Conservation (phyloP, 805 yeast species). For the Wickerhamiella spandovensis region DNA sequence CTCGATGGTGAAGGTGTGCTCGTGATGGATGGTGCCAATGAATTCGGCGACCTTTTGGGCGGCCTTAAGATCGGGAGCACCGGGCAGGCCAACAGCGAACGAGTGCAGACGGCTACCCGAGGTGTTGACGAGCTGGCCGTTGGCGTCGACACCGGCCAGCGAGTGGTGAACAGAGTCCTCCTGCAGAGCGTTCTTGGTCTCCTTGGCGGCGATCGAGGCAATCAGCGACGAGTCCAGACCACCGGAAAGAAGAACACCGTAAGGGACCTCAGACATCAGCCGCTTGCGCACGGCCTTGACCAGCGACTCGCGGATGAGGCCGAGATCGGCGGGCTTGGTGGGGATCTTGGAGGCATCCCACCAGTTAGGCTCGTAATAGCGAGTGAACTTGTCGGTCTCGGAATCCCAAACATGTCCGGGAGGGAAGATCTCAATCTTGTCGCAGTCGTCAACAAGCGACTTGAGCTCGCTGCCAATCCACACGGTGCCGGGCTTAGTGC, state of each 20-base stretch:
- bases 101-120: slow-evolving; percentile 68
- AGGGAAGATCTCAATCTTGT: slow-evolving; percentile 83
- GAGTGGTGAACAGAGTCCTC: slow-evolving; percentile 50
- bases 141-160: slow-evolving; percentile 84
- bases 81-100: slow-evolving; percentile 92
- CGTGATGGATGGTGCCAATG: slow-evolving; percentile 94
- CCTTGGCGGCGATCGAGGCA: slow-evolving; percentile 95
- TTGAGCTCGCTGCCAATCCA: slow-evolving; percentile 92
- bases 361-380: slow-evolving; percentile 92
- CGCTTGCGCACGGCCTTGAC: slow-evolving; percentile 97
- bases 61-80: slow-evolving; percentile 94
- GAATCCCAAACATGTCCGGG: slow-evolving; percentile 98
- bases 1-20: slow-evolving; percentile 90
- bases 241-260: slow-evolving; percentile 93
- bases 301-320: slow-evolving; percentile 58
- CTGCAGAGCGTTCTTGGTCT: slow-evolving; percentile 66
- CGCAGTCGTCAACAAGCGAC: slow-evolving; percentile 89
- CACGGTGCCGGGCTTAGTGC: slow-evolving; percentile 54
- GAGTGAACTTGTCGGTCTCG: slow-evolving; percentile 64
- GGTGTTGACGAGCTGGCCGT: slow-evolving; percentile 63
- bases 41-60: slow-evolving; percentile 94
- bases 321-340: slow-evolving; percentile 59
- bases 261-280: slow-evolving; percentile 98
- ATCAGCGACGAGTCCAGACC: slow-evolving; percentile 95
- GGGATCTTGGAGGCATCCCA: slow-evolving; percentile 76